Conservation (phyloP, 176 grass and related monocot species). For the Oryza australiensis region DNA sequence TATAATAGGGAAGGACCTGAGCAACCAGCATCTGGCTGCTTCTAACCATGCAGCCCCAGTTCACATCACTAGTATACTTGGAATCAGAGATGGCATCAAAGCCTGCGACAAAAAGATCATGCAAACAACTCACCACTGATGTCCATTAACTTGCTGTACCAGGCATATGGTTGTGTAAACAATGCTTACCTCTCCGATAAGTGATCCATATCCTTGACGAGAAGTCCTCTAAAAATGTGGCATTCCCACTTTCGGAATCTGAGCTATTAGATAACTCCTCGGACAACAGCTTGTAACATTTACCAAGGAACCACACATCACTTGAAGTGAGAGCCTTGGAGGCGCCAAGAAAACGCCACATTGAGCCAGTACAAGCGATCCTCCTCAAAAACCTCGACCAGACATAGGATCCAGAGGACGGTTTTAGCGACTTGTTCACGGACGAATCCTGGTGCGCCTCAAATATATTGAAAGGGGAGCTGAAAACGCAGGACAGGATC, state of each 20-base stretch:
- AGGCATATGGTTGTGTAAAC: neutral
- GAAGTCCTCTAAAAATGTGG: conserved; percentile 70
- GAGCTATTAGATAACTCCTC: conserved; percentile 45
- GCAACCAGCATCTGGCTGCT: conserved; percentile 99
- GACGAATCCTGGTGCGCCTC: conserved; percentile 47
- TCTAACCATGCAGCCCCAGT: conserved; percentile 99
- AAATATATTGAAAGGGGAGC: conserved; percentile 71
- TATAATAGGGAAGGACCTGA: conserved; percentile 43
- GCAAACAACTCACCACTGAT: neutral
- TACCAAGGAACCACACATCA: conserved; percentile 92
- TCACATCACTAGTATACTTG: conserved; percentile 74
- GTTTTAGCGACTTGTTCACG: conserved; percentile 25
- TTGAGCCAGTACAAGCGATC: conserved; percentile 43
- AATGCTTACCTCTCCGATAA: conserved; percentile 80
- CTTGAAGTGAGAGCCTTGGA: conserved; percentile 41
- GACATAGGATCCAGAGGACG: conserved; percentile 52
- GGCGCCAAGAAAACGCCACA: conserved; percentile 75
- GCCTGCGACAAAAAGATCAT: conserved; percentile 36
- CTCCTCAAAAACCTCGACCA: conserved; percentile 79
- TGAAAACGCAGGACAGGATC: conserved; percentile 56
- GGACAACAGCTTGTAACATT: conserved; percentile 59
- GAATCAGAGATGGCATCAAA: conserved; percentile 76
- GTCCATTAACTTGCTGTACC: neutral
- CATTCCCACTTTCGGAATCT: conserved; percentile 32
- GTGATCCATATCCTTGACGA: conserved; percentile 95